Base-by-base conservation (phyloP, 495 filamentous ascomycete genomes). In the Neurospora discreta region DNA sequence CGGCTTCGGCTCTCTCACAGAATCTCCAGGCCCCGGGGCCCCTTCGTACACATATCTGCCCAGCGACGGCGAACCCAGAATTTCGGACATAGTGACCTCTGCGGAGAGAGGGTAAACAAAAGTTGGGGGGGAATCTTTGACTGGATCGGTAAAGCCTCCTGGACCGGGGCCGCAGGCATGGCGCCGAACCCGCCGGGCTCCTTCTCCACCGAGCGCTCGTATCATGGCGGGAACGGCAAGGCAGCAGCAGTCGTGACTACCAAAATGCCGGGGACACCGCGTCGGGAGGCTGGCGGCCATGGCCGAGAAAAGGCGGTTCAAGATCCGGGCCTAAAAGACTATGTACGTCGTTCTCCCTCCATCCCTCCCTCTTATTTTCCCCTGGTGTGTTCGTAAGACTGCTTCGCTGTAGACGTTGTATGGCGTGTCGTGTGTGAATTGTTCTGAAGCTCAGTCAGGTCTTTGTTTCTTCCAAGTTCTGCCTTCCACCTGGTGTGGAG, bases 311-410 rank as follows among this genome's bases (percentile, higher is more conserved):
- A 78, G 72, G 79, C 82, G 1, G 76, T 80, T 70, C 82, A 82
- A 73, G 81, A 83, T 68, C 81, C 82, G 16, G 81, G 77, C 26
- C 70, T 81, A 74, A 87, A 82, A 73, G 86, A 88, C 76, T 88
- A 88, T 71, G 86, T 88, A 84, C 42, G 85, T 87, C 69, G 69
- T 58, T 38, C 15, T 38, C 33, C 26, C 60, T 20, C 26, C 26
- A 43, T 20, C 26, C 26, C 1, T 36, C 5, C 23, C 46, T 10
- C 23, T 15, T 36, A 36, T 36, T 65, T 65, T 33, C 6, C 6
- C 20, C 46, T 13, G 10, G 11, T 60, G 52, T 60, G n/a, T 30
- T 18, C 23, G 26, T 60, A 16, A 33, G 15, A 13, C 15, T 60
- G 52, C 10, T 60, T 33, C 16, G 15, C 23, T 16, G 20, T 6